Evolutionary conservation across 768 basidiomycete genomes (phyloP).

Genomic region (Agaricus bisporus): DNA sequence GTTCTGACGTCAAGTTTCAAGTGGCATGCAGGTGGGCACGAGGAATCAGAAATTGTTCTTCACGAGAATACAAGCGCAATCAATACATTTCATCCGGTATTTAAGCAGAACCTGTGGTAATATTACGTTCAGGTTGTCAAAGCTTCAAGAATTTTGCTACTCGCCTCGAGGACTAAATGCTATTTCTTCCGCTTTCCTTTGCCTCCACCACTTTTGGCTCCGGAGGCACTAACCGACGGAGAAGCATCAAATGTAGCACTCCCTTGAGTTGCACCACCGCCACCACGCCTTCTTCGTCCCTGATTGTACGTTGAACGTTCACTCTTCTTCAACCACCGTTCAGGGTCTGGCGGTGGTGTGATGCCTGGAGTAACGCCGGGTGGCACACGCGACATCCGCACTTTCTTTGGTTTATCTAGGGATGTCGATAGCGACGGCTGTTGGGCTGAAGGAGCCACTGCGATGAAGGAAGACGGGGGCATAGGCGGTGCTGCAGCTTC

Average conservation of each 20-base stretch:
- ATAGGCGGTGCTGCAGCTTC: slow-evolving; percentile 59
- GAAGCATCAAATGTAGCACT: slow-evolving; percentile 33
- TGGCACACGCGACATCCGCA: slow-evolving; percentile 64
- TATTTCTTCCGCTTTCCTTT: slow-evolving; percentile 72
- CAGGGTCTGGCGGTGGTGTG: slow-evolving; percentile 79
- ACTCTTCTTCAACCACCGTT: slow-evolving; percentile 85
- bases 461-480: slow-evolving; percentile 22
- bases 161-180: slow-evolving; percentile 10
- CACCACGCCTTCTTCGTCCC: slow-evolving; percentile 47
- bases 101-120: slow-evolving; percentile 7
- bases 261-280: slow-evolving; percentile 64
- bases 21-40: slow-evolving; percentile 11
- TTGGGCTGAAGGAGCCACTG: slow-evolving; percentile 25
- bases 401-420: slow-evolving; percentile 31
- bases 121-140: slow-evolving; percentile 6
- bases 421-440: slow-evolving; percentile 27
- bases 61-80: slow-evolving; percentile 13
- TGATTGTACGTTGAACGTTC: slow-evolving; percentile 59
- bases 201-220: slow-evolving; percentile 32
- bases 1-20: not conserved
- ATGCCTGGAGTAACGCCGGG: slow-evolving; percentile 72
- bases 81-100: slow-evolving; percentile 11
- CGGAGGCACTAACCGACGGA: slow-evolving; percentile 21
- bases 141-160: not conserved
- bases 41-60: slow-evolving; percentile 10